A percentile compares a stretch with the other conserved stretches of the same genome.
These are phyloP conservation scores for Oryza australiensis DNA, from an alignment of 176 grass and related monocot genomes.

Conservation along the genomic window DNA sequence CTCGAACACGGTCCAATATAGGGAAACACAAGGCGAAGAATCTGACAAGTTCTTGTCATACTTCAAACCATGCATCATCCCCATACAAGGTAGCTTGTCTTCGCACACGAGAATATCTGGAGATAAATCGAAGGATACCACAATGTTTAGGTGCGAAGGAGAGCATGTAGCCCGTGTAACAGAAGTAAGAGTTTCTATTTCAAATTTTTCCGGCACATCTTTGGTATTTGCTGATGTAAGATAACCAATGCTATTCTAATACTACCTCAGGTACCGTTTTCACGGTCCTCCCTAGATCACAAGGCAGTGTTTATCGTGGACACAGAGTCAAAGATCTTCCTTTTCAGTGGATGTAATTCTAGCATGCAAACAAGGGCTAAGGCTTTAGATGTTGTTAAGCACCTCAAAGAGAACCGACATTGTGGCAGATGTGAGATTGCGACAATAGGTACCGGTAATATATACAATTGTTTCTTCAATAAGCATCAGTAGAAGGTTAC, in stretches of 20 bases:
- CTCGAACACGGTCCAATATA: slow-evolving; percentile 72
- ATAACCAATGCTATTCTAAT: slow-evolving; percentile 6
- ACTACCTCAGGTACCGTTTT: slow-evolving; percentile 55
- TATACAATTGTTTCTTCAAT: slow-evolving; percentile 3
- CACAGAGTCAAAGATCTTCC: slow-evolving; percentile 66
- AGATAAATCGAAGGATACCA: slow-evolving; percentile 33
- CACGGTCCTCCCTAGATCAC: slow-evolving; percentile 65
- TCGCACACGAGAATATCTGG: slow-evolving; percentile 37
- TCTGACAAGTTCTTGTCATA: slow-evolving; percentile 89
- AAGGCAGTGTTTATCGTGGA: slow-evolving; percentile 78
- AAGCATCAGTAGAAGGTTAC: slow-evolving; percentile 20
- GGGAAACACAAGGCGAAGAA: slow-evolving; percentile 76
- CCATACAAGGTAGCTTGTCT: slow-evolving; percentile 57
- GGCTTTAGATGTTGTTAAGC: slow-evolving; percentile 81
- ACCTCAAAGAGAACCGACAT: slow-evolving; percentile 74
- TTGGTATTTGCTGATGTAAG: not conserved
- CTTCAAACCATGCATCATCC: slow-evolving; percentile 89
- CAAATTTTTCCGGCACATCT: not conserved
- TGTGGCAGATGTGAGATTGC: slow-evolving; percentile 67
- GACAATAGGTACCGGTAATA: slow-evolving; percentile 53
- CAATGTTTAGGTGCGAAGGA: slow-evolving; percentile 75
- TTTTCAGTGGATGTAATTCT: slow-evolving; percentile 83
- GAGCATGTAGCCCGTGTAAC: slow-evolving; percentile 77
- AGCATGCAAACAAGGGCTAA: slow-evolving; percentile 70
- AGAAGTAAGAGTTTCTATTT: slow-evolving; percentile 49